Percentiles rank a stretch among this genome's conserved stretches.
Conservation (phyloP, 73 alveolate genomes). For the Tetrahymena borealis region DNA sequence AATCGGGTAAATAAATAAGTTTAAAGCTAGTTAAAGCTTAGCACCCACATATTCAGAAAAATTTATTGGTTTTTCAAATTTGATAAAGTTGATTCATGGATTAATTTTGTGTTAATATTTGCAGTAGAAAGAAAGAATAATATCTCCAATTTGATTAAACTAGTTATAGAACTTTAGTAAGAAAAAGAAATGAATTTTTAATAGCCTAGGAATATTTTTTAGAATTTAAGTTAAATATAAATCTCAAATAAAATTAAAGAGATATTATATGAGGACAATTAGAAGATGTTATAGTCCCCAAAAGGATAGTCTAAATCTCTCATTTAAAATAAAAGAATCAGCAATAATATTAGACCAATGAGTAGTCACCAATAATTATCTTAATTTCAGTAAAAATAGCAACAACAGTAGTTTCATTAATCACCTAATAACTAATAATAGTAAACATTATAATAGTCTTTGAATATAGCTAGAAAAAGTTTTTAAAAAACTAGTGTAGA, state of each 20-base stretch:
- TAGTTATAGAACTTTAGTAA: too few species aligned
- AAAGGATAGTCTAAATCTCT: not conserved
- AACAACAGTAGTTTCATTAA: not conserved
- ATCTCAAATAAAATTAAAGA: not conserved
- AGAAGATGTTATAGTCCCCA: not conserved
- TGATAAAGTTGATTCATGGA: too few species aligned
- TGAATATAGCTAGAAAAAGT: not conserved
- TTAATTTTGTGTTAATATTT: too few species aligned
- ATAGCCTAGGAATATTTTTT: not conserved
- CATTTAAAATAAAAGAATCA: not conserved
- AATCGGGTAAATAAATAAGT: too few species aligned
- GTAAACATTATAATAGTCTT: not conserved
- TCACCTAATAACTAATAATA: not conserved
- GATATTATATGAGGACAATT: not conserved
- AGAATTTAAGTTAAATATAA: not conserved
- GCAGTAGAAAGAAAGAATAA: too few species aligned
- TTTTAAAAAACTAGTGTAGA: not conserved
- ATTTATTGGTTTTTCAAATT: too few species aligned
- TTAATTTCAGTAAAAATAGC: not conserved
- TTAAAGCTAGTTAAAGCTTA: too few species aligned
- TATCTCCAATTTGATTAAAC: too few species aligned
- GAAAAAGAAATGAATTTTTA: not conserved
- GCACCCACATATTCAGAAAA: too few species aligned
- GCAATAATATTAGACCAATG: not conserved
- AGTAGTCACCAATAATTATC: not conserved